Evolutionary conservation across 2,329 filamentous ascomycete species (phyloP).

Genomic region (Aspergillus quadricinctus): DNA sequence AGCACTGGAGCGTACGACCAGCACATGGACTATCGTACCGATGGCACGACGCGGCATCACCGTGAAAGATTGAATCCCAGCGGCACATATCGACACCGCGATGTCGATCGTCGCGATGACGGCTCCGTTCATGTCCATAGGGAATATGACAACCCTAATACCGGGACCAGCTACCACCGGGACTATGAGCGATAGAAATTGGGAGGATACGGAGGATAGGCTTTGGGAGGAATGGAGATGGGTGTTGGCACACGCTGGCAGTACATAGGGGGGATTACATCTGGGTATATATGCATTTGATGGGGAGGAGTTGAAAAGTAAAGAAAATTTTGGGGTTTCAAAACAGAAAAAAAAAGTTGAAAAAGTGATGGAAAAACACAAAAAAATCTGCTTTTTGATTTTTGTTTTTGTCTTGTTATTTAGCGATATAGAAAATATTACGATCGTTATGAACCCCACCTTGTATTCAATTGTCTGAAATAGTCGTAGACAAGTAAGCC

Average conservation of each 20-base stretch:
- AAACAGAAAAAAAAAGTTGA: constrained; percentile 1
- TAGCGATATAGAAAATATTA: constrained; percentile 11
- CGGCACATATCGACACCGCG: constrained; percentile 30
- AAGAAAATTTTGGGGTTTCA: constrained; percentile 7
- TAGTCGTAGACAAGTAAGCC: neutral
- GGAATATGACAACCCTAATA: constrained; percentile 32
- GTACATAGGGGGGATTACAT: neutral
- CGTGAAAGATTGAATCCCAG: constrained; percentile 27
- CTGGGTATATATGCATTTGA: neutral
- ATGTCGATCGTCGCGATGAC: constrained; percentile 28
- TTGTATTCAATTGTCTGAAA: neutral
- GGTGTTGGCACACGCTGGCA: neutral
- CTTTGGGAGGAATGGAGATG: neutral
- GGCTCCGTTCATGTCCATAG: constrained; percentile 27
- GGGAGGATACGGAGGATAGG: constrained; percentile 7
- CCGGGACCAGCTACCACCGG: constrained; percentile 30
- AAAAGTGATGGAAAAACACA: neutral
- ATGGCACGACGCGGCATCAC: constrained; percentile 24
- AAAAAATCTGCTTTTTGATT: neutral
- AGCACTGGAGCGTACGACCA: constrained; percentile 29
- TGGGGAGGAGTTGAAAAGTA: neutral
- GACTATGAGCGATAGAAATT: constrained; percentile 26
- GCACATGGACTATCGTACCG: constrained; percentile 29
- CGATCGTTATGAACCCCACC: constrained; percentile 7
- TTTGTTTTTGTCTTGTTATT: constrained; percentile 1